phyloP scores from a whole-genome alignment of 345 rosid genomes.

The Pseudoturritis turrita region DNA sequence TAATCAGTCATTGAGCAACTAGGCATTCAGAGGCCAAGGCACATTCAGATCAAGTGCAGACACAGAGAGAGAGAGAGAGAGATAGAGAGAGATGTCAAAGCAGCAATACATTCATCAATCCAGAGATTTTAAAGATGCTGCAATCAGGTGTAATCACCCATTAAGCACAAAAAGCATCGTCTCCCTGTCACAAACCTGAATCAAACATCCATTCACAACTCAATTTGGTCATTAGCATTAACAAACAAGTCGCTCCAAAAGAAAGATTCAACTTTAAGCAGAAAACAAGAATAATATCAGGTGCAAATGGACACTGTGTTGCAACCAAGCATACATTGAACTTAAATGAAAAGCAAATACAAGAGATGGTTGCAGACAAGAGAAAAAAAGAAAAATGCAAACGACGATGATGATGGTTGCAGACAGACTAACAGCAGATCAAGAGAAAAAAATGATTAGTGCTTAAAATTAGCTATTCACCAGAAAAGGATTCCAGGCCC shows the following conservation, averaged over 20 bases:
- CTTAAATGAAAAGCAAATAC: background rate
- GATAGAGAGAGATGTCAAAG: constrained; percentile 36
- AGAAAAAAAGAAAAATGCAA: background rate
- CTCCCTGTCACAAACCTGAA: constrained; percentile 92
- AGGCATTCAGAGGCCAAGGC: constrained; percentile 49
- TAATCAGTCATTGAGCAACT: constrained; percentile 45
- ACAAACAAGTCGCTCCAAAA: constrained; percentile 13
- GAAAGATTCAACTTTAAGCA: background rate
- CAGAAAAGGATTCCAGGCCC: no score
- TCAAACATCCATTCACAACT: constrained; percentile 78
- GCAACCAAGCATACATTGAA: background rate
- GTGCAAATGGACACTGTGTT: background rate
- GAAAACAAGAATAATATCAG: background rate
- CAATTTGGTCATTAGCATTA: constrained; percentile 50
- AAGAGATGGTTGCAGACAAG: background rate
- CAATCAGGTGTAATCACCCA: constrained; percentile 83
- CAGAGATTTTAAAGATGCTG: constrained; percentile 60
- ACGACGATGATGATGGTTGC: background rate
- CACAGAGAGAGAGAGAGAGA: constrained; percentile 6
- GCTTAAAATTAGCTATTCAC: no score
- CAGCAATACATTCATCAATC: constrained; percentile 77
- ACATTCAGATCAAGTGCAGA: constrained; percentile 60
- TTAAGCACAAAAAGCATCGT: constrained; percentile 89
- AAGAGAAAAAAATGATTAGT: background rate
- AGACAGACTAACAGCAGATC: background rate